Percentiles rank a stretch among this genome's conserved stretches.
Evolutionary conservation across 345 rosid genomes (phyloP).

Genomic region (Nasturtium officinale): DNA sequence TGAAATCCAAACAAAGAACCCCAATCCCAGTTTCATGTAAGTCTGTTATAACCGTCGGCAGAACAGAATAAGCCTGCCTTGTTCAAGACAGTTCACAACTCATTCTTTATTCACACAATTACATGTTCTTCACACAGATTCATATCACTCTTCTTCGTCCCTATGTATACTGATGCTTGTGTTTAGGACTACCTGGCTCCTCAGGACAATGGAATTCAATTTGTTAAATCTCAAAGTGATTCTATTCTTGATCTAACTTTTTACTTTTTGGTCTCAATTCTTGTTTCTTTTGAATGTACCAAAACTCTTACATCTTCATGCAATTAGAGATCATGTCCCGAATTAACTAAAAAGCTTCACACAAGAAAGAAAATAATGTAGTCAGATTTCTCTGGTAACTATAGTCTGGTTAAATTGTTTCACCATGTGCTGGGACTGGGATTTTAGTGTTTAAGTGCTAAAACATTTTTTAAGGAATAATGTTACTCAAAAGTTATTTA

Average conservation of each 20-base stretch:
- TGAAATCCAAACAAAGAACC: constrained; percentile 7
- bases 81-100: background rate
- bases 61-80: background rate
- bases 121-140: background rate
- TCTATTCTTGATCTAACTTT: constrained; percentile 28
- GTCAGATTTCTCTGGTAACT: background rate
- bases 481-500: background rate
- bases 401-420: background rate
- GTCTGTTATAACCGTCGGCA: background rate
- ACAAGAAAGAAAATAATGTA: background rate
- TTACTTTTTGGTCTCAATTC: background rate
- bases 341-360: background rate
- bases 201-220: constrained; percentile 4
- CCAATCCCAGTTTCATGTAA: background rate
- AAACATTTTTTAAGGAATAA: background rate
- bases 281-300: constrained; percentile 4
- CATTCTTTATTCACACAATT: constrained; percentile 1
- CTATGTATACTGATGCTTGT: constrained; percentile 21
- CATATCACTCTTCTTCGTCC: background rate
- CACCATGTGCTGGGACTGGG: background rate
- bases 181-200: constrained; percentile 15
- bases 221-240: constrained; percentile 1
- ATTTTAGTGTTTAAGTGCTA: background rate
- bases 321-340: background rate
- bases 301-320: background rate